Conservation (phyloP, 768 basidiomycete genomes). For the Russula abietina region DNA sequence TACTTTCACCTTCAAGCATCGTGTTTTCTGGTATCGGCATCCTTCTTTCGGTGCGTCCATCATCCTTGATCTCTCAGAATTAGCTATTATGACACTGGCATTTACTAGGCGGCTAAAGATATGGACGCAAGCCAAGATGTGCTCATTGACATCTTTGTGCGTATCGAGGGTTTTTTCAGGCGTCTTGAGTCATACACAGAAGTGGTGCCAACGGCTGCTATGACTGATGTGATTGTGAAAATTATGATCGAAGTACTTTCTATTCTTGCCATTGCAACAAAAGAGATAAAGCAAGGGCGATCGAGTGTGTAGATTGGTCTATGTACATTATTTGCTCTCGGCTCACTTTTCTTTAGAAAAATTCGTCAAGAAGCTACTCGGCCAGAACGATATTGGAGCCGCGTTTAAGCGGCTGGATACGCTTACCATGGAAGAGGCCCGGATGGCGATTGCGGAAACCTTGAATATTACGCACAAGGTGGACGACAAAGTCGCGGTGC, state of each 20-base stretch:
- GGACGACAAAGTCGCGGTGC: background rate
- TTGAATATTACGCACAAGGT: background rate
- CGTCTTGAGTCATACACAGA: slow-evolving; percentile 3
- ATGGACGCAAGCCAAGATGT: background rate
- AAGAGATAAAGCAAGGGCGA: background rate
- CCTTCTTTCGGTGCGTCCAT: slow-evolving; percentile 5
- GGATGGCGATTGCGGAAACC: background rate
- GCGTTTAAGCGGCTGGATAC: background rate
- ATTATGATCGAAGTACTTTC: background rate
- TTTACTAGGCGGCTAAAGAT: slow-evolving; percentile 4
- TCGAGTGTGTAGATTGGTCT: background rate
- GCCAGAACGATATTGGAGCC: slow-evolving; percentile 1
- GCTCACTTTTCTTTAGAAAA: background rate
- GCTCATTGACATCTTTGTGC: slow-evolving; percentile 4
- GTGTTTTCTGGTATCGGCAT: background rate
- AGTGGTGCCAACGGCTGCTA: background rate
- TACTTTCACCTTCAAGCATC: background rate
- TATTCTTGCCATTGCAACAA: background rate
- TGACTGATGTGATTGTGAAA: background rate
- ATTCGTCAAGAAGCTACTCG: background rate
- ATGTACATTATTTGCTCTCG: too few relatives aligned
- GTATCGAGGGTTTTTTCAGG: background rate
- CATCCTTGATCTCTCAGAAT: background rate
- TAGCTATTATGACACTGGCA: background rate
- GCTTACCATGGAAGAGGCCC: background rate